These are phyloP conservation scores for Dichotomocladium elegans DNA, from an alignment of 371 early-diverging fungal species.

Conservation along the genomic window DNA sequence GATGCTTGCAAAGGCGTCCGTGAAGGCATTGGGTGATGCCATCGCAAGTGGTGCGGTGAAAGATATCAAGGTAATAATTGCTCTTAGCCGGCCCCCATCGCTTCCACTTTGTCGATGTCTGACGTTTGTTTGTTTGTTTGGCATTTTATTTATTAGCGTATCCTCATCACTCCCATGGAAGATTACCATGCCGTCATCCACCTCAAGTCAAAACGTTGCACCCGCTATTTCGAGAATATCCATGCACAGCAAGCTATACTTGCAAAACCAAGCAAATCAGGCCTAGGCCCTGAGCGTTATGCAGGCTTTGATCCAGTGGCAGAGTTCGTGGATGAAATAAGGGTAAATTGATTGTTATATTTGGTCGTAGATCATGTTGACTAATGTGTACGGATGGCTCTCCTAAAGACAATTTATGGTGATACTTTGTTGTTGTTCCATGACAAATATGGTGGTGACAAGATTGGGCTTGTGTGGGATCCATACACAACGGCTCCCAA, in stretches of 20 bases:
- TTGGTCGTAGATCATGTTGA: too few relatives aligned
- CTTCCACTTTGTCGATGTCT: background rate
- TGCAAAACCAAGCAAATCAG: constrained; percentile 21
- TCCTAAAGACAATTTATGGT: constrained; percentile 37
- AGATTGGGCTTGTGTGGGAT: constrained; percentile 72
- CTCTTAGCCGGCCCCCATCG: too few relatives aligned
- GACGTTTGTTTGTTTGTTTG: too few relatives aligned
- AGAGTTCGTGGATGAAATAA: constrained; percentile 57
- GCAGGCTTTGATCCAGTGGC: constrained; percentile 66
- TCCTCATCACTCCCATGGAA: constrained; percentile 67
- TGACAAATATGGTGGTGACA: constrained; percentile 76
- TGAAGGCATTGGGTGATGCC: constrained; percentile 38
- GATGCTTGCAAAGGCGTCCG: constrained; percentile 60
- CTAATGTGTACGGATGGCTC: too few relatives aligned
- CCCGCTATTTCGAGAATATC: constrained; percentile 60
- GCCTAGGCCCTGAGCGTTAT: constrained; percentile 35
- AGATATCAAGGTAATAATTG: constrained; percentile 25
- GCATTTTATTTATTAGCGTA: too few relatives aligned
- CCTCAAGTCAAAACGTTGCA: constrained; percentile 50
- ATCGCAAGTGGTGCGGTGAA: constrained; percentile 18
- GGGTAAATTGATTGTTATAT: constrained; percentile 24
- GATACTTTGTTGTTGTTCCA: constrained; percentile 64
- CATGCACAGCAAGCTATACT: constrained; percentile 43
- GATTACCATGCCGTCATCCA: constrained; percentile 69
- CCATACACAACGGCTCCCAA: constrained; percentile 45